Evolutionary conservation across 2,329 filamentous ascomycete species (phyloP).

Genomic region (Cercospora zeina): DNA sequence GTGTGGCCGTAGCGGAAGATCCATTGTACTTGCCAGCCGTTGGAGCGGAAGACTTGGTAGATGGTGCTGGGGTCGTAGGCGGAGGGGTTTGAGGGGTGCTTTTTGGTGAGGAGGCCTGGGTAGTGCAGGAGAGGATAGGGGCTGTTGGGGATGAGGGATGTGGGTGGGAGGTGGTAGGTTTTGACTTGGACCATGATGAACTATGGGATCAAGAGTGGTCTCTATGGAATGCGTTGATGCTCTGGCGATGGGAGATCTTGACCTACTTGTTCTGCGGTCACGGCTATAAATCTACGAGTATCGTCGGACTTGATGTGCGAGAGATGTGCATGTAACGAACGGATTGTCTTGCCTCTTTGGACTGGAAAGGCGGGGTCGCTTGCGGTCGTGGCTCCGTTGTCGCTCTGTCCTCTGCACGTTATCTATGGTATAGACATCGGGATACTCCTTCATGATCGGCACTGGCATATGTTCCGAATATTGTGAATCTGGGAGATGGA

Average conservation of each 20-base stretch:
- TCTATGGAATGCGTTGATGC: background rate
- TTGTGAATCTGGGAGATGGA: background rate
- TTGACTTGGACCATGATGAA: slow-evolving; percentile 28
- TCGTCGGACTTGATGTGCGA: slow-evolving; percentile 9
- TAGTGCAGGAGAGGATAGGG: slow-evolving; percentile 58
- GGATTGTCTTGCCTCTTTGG: slow-evolving; percentile 8
- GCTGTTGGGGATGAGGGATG: slow-evolving; percentile 54
- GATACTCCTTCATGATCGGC: background rate
- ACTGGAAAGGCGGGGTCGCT: background rate
- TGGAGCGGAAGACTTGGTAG: slow-evolving; percentile 50
- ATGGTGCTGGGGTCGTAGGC: slow-evolving; percentile 36
- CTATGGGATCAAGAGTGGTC: background rate
- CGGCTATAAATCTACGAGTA: background rate
- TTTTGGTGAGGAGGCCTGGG: slow-evolving; percentile 44
- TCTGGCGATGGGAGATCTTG: background rate
- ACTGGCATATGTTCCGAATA: background rate
- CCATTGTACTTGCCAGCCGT: slow-evolving; percentile 59
- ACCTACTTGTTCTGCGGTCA: background rate
- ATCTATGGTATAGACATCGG: background rate
- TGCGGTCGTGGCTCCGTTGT: slow-evolving; percentile 1
- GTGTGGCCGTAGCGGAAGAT: slow-evolving; percentile 59
- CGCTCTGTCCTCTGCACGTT: slow-evolving; percentile 1
- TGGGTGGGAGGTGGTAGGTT: slow-evolving; percentile 48
- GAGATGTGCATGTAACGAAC: slow-evolving; percentile 7
- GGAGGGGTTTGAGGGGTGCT: slow-evolving; percentile 12